A percentile compares a stretch with the other conserved stretches of the same genome.
phyloP scores from a whole-genome alignment of 2,329 filamentous ascomycete species.

The Pseudopithomyces maydicus region DNA sequence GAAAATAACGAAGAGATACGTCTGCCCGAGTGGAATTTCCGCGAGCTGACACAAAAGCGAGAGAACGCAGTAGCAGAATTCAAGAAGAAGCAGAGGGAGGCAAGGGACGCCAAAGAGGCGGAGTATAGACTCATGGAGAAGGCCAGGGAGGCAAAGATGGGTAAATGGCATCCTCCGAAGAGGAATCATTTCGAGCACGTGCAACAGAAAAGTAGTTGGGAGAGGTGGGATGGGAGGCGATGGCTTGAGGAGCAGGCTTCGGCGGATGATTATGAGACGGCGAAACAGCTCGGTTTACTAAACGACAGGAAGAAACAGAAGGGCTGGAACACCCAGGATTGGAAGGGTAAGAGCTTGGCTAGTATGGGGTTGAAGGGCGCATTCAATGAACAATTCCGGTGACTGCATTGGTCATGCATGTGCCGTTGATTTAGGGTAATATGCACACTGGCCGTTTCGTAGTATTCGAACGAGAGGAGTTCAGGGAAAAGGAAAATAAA shows the following conservation, averaged over 20 bases:
- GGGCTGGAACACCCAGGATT: neutral
- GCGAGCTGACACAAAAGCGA: neutral
- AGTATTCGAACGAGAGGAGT: too few species aligned
- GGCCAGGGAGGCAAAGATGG: constrained; percentile 4
- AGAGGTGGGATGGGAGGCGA: constrained; percentile 7
- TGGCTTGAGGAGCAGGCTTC: neutral
- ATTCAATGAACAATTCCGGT: neutral
- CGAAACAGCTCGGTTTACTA: neutral
- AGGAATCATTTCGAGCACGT: neutral
- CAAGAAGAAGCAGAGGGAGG: neutral
- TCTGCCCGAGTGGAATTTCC: neutral
- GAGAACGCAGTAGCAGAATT: neutral
- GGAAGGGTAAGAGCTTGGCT: neutral
- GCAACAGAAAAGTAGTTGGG: neutral
- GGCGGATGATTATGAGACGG: neutral
- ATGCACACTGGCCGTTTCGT: too few species aligned
- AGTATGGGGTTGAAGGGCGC: neutral
- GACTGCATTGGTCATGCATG: too few species aligned
- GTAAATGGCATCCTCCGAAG: neutral
- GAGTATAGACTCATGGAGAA: neutral
- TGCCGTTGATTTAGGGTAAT: too few species aligned
- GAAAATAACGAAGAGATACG: neutral
- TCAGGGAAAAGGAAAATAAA: too few species aligned
- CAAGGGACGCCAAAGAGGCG: neutral
- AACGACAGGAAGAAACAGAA: neutral